phyloP scores from a whole-genome alignment of 352 stramenopile species.

The Phytophthora rubi region DNA sequence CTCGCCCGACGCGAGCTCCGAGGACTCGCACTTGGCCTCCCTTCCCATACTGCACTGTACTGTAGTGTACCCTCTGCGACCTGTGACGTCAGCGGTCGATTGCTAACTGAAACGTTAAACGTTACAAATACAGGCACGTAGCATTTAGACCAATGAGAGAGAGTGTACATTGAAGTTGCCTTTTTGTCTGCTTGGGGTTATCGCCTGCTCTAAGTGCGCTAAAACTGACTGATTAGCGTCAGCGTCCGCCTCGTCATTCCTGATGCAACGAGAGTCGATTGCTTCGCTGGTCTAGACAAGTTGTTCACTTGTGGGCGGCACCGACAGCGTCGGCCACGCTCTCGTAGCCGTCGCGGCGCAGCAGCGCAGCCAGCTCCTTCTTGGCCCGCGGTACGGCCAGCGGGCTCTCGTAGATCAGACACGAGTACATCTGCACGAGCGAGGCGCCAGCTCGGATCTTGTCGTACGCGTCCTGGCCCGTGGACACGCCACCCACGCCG shows the following conservation, averaged over 20 bases:
- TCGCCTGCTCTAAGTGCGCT: background rate
- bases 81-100: background rate
- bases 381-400: constrained; percentile 89
- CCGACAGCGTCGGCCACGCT: constrained; percentile 89
- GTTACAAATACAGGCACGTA: too few relatives aligned
- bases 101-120: background rate
- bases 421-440: constrained; percentile 96
- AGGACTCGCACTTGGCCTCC: constrained; percentile 30
- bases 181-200: background rate
- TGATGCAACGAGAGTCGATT: constrained; percentile 9
- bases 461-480: constrained; percentile 96
- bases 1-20: constrained; percentile 32
- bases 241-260: constrained; percentile 4
- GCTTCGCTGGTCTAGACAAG: background rate
- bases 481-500: constrained; percentile 93
- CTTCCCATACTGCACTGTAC: constrained; percentile 34
- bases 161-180: constrained; percentile 9
- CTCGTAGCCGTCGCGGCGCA: constrained; percentile 83
- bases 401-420: constrained; percentile 92
- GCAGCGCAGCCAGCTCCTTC: constrained; percentile 84
- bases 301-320: constrained; percentile 66
- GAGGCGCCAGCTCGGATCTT: constrained; percentile 97
- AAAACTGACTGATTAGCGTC: background rate
- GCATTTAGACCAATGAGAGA: background rate
- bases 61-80: background rate